A percentile compares a stretch with the other conserved stretches of the same genome.
Evolutionary conservation across 2,329 filamentous ascomycete species (phyloP).

Genomic region (Ophiostoma sp.): DNA sequence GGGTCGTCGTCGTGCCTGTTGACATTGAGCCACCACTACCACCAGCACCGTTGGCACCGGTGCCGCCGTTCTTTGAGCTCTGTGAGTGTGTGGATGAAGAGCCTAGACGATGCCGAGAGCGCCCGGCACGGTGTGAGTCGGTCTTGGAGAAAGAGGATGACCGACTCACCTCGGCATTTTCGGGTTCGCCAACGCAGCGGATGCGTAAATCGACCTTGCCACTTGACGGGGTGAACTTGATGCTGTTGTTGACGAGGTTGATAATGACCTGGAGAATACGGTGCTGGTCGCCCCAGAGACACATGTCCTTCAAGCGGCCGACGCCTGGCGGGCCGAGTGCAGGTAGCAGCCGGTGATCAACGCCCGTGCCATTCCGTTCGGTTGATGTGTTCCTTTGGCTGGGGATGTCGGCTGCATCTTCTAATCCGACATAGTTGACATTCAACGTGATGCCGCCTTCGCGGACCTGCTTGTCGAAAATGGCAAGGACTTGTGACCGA

Average conservation of each 20-base stretch:
- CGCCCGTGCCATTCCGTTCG: background rate
- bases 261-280: constrained; percentile 89
- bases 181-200: constrained; percentile 61
- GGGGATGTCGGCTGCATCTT: constrained; percentile 27
- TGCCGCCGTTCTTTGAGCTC: constrained; percentile 37
- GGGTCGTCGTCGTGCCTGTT: constrained; percentile 20
- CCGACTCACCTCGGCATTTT: constrained; percentile 44
- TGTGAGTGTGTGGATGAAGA: constrained; percentile 46
- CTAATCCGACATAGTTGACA: constrained; percentile 62
- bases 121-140: constrained; percentile 39
- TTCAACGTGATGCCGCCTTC: constrained; percentile 70
- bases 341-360: constrained; percentile 33
- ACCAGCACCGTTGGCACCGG: background rate
- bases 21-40: constrained; percentile 26
- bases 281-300: constrained; percentile 87
- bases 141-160: constrained; percentile 48
- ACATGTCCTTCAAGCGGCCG: constrained; percentile 74
- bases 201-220: constrained; percentile 74
- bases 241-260: constrained; percentile 83
- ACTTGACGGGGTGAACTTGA: constrained; percentile 79
- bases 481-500: constrained; percentile 72
- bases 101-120: constrained; percentile 42
- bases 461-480: constrained; percentile 84
- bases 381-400: background rate
- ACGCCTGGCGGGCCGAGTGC: constrained; percentile 60